Evolutionary conservation across 257 asterid genomes (phyloP), one percentile per base, ranked within the genome.

Genomic region (Nicotiana noctiflora): DNA sequence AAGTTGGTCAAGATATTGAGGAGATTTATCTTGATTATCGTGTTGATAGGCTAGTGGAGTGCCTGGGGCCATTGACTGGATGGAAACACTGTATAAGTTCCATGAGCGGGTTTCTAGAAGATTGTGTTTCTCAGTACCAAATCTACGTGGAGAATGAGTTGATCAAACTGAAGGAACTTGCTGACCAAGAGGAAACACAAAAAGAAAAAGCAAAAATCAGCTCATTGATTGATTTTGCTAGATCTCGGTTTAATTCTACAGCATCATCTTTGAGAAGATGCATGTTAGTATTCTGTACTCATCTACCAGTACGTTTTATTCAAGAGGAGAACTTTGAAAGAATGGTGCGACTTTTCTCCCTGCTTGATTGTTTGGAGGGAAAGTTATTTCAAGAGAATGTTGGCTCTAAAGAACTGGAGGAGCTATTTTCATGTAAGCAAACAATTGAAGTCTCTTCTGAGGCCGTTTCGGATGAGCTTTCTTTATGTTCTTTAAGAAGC

Each of bases 11-110:
- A 8, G 79, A 86, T 51, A 82, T 81, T 67, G 70, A 86, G 79
- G 91, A 86, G 10, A 86, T 89, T 8, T 82, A 81, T 63, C 65
- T 87, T 40, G 91, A 89, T 37, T 57, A 84, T 74, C 92, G 92
- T 55, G 82, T 86, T 23, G 80, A 84, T 1, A 84, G 83, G 57
- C 88, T 89, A 31, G 19, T 25, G 25, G 79, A 85, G 1, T 86
- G 88, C 74, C 64, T 83, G 0, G 84, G 66, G 18, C 81, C 86
- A 60, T 31, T 32, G 66, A 87, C 87, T 25, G 90, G 92, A 52
- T 87, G 88, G 90, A 85, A 23, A 56, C 85, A 72, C 14, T 77
- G 83, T 31, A 21, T 87, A 59, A 27, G 80, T 10, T 83, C 88
- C 85, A 78, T 79, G 88, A 11, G 80, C 12, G 56, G 37, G 77